These are phyloP conservation scores for Filosporella fistucella DNA, from an alignment of 495 filamentous ascomycete genomes.

Conservation along the genomic window DNA sequence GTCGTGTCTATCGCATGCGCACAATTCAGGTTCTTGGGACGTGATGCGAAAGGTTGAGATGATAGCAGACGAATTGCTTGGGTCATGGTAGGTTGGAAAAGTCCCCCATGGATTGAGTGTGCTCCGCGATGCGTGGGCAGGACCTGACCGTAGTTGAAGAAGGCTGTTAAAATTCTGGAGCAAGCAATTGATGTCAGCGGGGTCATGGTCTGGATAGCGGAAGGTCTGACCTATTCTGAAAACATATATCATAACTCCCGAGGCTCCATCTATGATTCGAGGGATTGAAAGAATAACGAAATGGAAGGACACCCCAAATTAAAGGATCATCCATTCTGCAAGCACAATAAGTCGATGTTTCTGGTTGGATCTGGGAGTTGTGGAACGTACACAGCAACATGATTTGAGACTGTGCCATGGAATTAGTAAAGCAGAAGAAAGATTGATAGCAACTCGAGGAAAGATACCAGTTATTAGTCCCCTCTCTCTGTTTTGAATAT, in stretches of 20 bases:
- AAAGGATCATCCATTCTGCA: constrained; percentile 87
- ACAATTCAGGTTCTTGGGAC: constrained; percentile 14
- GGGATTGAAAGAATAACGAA: constrained; percentile 61
- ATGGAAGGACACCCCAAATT: constrained; percentile 83
- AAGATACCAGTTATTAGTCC: constrained; percentile 79
- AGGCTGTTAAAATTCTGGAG: constrained; percentile 48
- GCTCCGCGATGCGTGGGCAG: constrained; percentile 79
- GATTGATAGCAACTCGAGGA: not conserved
- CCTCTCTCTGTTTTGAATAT: constrained; percentile 62
- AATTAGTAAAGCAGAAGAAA: too few species aligned
- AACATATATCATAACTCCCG: constrained; percentile 92
- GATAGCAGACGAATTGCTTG: constrained; percentile 82
- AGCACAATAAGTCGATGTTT: constrained; percentile 3
- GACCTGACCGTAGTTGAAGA: constrained; percentile 85
- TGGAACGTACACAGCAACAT: constrained; percentile 85
- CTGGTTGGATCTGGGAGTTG: not conserved
- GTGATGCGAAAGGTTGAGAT: constrained; percentile 43
- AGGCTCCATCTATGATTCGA: constrained; percentile 79
- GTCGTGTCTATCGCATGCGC: constrained; percentile 27
- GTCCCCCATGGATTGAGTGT: constrained; percentile 68
- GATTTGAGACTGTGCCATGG: constrained; percentile 75
- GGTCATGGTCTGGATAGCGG: not conserved
- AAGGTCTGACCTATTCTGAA: constrained; percentile 54
- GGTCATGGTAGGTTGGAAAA: constrained; percentile 86
- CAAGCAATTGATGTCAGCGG: not conserved